Evolutionary conservation across 225 moss, liverwort and hornwort genomes (phyloP), one percentile per base, ranked within the genome.

Genomic region (Sphagnum contortum): DNA sequence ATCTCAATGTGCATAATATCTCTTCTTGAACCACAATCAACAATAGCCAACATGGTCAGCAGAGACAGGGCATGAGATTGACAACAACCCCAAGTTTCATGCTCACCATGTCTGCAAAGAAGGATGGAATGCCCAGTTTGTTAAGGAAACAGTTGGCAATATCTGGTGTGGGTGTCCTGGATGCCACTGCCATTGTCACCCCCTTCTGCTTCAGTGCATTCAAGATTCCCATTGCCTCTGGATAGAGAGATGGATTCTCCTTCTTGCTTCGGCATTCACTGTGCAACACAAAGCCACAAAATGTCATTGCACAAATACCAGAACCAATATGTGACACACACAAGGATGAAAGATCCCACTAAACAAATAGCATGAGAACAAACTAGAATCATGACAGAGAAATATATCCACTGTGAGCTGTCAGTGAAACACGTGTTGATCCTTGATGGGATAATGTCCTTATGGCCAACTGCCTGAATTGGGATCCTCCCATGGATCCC

Each of bases 161-260:
- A 64, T 88, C 83, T 12, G 87, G 73, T 48, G 91, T 86, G 48
- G 91, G 91, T 60, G 91, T 89, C 68, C 91, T 76, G 44, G 91
- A 94, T 4, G 94, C 94, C 63, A 94, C 75, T 49, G 94, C 94
- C 76, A 94, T 79, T 44, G 86, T 73, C 55, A 94, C 91, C 29
- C 94, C 94, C 76, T 91, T 94, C 57, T 86, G 77, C 67, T 80
- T 84, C 51, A 94, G 50, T 51, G 91, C 94, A 61, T 82, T 80
- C 67, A 94, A 64, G 4, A 91, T 77, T 44, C 86, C 84, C 70
- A 72, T 89, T 12, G 84, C 91, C 70, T 94, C 87, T 8, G 89
- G 86, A 47, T 86, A 94, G 10, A 94, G 65, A 59, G 87, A 79
- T 3, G 94, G 94, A 70, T 72, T 79, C 44, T 91, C 91, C 53